Evolutionary conservation across 139 green algal species (phyloP), one percentile per base, ranked within the genome.

Genomic region (Volvox reticuliferus): DNA sequence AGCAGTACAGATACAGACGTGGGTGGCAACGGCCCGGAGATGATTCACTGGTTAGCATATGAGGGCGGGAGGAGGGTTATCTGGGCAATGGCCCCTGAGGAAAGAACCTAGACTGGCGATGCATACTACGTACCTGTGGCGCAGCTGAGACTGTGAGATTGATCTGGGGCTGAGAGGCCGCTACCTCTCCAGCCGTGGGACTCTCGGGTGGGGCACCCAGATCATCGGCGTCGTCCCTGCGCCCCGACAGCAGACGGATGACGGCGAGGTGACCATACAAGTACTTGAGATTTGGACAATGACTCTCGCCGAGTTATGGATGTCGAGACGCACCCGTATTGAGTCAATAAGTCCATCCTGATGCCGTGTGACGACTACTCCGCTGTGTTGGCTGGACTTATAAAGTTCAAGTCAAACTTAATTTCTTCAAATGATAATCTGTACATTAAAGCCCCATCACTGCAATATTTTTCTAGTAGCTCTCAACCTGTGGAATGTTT

Each of bases 331-430:
- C 68, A 91, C 91, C 91, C 86, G 79, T 93, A 93, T 71, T 88
- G 80, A 22, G 79, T 83, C 50, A 93, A 80, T 33, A 93, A 73
- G 91, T 93, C 91, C 91, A 93, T 93, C 32, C 75, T 16, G 76
- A 24, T 36, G 17, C 12, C 55, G 88, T 50, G 26, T 50, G 44
- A 55, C 81, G 73, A 69, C 81, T 35, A 68, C 5, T 65, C 21
- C 28, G n/a, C 32, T 18, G 32, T 35, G 44, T 35, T 55, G 78
- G 78, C 24, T 84, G 1, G 21, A 67, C 20, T 18, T 18, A 35
- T 32, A 30, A 33, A 20, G 71, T 79, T 20, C 71, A 79, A 18
- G 28, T 20, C 32, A 79, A 79, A 30, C 21, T 16, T 73, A 24
- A 73, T 9, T 12, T 24, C 24, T 73, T 73, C 16, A 73, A 73